These are phyloP conservation scores for Xerocomellus dryophilus DNA, from an alignment of 768 basidiomycete species.

Conservation along the genomic window DNA sequence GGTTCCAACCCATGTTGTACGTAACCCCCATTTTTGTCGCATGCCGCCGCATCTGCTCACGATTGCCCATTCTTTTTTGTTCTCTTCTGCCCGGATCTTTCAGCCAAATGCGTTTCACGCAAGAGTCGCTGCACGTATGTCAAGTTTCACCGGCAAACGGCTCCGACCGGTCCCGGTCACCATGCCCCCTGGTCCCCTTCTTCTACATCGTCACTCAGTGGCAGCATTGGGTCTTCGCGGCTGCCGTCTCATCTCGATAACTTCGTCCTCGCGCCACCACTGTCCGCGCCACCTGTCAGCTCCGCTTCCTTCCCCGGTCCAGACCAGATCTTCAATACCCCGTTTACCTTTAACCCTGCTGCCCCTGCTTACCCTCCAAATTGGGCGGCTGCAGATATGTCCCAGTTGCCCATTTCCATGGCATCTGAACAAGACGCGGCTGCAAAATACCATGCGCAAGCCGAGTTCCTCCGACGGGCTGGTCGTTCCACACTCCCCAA, in stretches of 20 bases:
- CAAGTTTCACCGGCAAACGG: conserved; percentile 81
- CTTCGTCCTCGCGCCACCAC: conserved; percentile 41
- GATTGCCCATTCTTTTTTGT: background rate
- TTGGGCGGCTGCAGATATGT: conserved; percentile 21
- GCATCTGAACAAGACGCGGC: conserved; percentile 39
- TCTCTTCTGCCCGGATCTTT: background rate
- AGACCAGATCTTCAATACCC: conserved; percentile 31
- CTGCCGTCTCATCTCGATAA: conserved; percentile 39
- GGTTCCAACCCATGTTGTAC: conserved; percentile 75
- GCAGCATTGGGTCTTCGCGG: conserved; percentile 14
- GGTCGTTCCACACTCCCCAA: conserved; percentile 18
- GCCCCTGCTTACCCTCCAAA: conserved; percentile 15
- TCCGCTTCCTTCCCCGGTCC: conserved; percentile 14
- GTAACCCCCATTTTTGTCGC: conserved; percentile 24
- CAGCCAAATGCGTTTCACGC: conserved; percentile 72
- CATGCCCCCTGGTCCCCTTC: conserved; percentile 35
- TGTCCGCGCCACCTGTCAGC: conserved; percentile 31
- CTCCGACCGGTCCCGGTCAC: conserved; percentile 74
- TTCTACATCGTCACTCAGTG: conserved; percentile 30
- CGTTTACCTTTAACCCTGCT: conserved; percentile 30
- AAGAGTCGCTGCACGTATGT: conserved; percentile 76
- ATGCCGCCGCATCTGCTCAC: background rate
- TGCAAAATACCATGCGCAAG: conserved; percentile 46
- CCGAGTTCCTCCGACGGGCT: conserved; percentile 41
- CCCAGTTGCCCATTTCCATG: conserved; percentile 20